Evolutionary conservation across 2,329 filamentous ascomycete genomes (phyloP).

Genomic region (Fusarium secorum): DNA sequence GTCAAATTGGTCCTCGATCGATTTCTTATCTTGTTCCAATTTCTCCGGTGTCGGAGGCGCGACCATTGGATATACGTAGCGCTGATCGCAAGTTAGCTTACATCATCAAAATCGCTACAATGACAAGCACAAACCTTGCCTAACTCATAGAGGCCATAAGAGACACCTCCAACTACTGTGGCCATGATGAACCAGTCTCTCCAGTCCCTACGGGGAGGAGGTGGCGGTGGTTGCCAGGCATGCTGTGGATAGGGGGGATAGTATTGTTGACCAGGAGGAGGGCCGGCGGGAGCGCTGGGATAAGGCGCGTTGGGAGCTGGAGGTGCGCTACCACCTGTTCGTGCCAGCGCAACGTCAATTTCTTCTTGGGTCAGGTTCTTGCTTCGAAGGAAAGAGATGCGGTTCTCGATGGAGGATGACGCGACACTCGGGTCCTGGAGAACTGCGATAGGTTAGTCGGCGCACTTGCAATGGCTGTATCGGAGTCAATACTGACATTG

Average conservation of each 20-base stretch:
- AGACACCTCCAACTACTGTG: slow-evolving; percentile 87
- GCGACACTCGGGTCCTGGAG: slow-evolving; percentile 94
- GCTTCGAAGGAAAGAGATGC: slow-evolving; percentile 89
- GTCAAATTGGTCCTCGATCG: slow-evolving; percentile 92
- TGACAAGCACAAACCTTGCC: slow-evolving; percentile 71
- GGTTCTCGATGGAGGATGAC: slow-evolving; percentile 88
- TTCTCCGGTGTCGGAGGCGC: slow-evolving; percentile 93
- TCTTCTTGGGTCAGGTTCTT: slow-evolving; percentile 98
- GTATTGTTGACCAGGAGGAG: slow-evolving; percentile 56
- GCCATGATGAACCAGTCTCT: slow-evolving; percentile 99
- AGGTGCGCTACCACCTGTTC: slow-evolving; percentile 69
- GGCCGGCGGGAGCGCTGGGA: slow-evolving; percentile 53
- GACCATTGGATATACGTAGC: slow-evolving; percentile 90
- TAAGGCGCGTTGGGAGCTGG: slow-evolving; percentile 52
- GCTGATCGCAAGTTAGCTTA: slow-evolving; percentile 56
- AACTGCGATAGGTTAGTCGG: slow-evolving; percentile 61
- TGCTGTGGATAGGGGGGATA: slow-evolving; percentile 60
- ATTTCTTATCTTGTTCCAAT: slow-evolving; percentile 91
- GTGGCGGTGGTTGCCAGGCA: slow-evolving; percentile 66
- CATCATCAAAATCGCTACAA: background rate
- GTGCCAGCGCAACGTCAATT: slow-evolving; percentile 82
- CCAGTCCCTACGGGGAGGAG: slow-evolving; percentile 86
- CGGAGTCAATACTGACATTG: slow-evolving; percentile 51
- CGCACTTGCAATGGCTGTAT: background rate
- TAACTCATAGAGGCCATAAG: slow-evolving; percentile 87